phyloP scores from a whole-genome alignment of 1,284 basidiomycete genomes.

The Ustilago lituana region DNA sequence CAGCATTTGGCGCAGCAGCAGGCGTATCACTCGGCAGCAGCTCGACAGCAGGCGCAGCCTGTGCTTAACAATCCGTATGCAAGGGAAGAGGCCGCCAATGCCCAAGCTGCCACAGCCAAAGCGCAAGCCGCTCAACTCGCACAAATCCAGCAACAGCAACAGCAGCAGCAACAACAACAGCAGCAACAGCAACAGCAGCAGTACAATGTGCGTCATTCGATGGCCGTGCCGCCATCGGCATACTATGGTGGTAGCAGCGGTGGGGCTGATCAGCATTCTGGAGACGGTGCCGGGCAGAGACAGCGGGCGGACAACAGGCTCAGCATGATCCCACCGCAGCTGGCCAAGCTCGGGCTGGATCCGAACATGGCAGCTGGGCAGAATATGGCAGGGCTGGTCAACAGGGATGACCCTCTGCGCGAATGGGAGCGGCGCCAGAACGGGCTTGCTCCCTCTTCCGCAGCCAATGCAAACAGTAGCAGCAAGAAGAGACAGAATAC shows the following conservation, averaged over 20 bases:
- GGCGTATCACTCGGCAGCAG: conserved; percentile 77
- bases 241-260: conserved; percentile 21
- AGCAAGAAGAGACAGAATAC: conserved; percentile 29
- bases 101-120: conserved; percentile 40
- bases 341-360: conserved; percentile 70
- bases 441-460: conserved; percentile 42
- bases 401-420: conserved; percentile 58
- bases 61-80: conserved; percentile 62
- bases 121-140: conserved; percentile 54
- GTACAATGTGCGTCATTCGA: conserved; percentile 38
- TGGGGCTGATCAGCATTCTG: background rate
- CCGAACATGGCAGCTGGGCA: conserved; percentile 31
- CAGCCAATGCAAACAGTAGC: conserved; percentile 33
- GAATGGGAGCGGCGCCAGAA: conserved; percentile 72
- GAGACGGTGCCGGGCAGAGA: conserved; percentile 11
- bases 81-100: conserved; percentile 38
- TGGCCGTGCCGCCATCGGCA: conserved; percentile 31
- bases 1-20: conserved; percentile 94
- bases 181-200: conserved; percentile 43
- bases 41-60: conserved; percentile 67
- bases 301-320: conserved; percentile 68
- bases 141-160: conserved; percentile 45
- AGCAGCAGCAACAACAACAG: conserved; percentile 49
- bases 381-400: conserved; percentile 58
- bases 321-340: conserved; percentile 88